Conservation (phyloP, 208 protist genomes). For the Leishmania tarentolae region DNA sequence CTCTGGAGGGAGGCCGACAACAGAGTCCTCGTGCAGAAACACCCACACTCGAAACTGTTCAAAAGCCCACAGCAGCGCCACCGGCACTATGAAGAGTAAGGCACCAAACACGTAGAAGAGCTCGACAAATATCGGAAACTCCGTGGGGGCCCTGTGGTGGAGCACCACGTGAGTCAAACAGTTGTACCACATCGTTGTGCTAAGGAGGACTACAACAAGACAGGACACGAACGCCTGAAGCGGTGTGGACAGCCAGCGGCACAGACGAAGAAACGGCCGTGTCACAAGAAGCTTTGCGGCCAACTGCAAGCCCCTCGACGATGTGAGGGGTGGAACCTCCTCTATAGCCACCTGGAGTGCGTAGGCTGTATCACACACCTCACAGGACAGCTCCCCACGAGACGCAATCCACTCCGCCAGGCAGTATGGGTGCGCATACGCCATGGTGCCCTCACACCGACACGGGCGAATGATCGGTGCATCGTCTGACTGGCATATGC, state of each 20-base stretch:
- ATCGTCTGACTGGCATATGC: conserved; percentile 24
- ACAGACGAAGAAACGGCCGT: background rate
- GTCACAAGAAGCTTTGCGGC: conserved; percentile 4
- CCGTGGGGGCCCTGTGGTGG: background rate
- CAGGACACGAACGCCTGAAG: conserved; percentile 3
- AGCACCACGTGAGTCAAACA: background rate
- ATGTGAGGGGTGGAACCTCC: conserved; percentile 9
- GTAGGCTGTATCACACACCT: conserved; percentile 30
- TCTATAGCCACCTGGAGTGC: conserved; percentile 19
- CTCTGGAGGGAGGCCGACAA: conserved; percentile 20
- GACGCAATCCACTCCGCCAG: conserved; percentile 32
- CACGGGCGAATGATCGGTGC: conserved; percentile 28
- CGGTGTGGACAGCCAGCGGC: background rate
- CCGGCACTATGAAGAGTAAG: conserved; percentile 1
- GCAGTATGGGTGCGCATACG: conserved; percentile 32
- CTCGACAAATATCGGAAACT: background rate
- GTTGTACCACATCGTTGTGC: conserved; percentile 1
- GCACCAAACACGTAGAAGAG: background rate
- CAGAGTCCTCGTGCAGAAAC: conserved; percentile 23
- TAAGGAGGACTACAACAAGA: conserved; percentile 4
- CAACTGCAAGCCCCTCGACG: conserved; percentile 1
- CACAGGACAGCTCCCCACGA: conserved; percentile 22
- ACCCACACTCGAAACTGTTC: conserved; percentile 21
- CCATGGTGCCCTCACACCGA: conserved; percentile 34
- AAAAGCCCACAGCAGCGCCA: conserved; percentile 9